phyloP scores from a whole-genome alignment of 805 yeast genomes.

The Spathaspora passalidarum region DNA sequence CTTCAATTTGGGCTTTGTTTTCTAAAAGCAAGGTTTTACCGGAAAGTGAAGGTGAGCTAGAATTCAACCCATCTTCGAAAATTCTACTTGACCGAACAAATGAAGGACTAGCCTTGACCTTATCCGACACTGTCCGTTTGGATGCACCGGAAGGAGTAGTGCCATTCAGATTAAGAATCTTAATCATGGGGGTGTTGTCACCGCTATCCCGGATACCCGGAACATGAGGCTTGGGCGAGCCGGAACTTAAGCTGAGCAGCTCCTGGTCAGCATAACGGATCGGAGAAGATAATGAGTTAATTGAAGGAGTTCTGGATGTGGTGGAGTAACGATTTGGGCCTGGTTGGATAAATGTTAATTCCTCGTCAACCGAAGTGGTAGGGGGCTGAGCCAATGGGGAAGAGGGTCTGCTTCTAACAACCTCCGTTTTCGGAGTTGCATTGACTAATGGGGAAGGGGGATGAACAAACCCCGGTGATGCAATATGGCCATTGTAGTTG shows the following conservation, averaged over 20 bases:
- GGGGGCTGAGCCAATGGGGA: slow-evolving; percentile 11
- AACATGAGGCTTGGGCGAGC: not conserved
- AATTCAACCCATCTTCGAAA: slow-evolving; percentile 13
- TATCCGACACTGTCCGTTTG: slow-evolving; percentile 25
- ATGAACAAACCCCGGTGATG: slow-evolving; percentile 1
- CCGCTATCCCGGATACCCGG: not conserved
- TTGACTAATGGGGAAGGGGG: not conserved
- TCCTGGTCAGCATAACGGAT: not conserved
- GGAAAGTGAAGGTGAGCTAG: slow-evolving; percentile 5
- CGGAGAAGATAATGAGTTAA: slow-evolving; percentile 3
- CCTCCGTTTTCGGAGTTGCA: not conserved
- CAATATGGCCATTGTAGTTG: slow-evolving; percentile 4
- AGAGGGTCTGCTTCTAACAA: not conserved
- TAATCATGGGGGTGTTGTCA: not conserved
- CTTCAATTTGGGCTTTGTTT: slow-evolving; percentile 19
- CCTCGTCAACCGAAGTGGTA: slow-evolving; percentile 5
- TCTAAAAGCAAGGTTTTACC: slow-evolving; percentile 15
- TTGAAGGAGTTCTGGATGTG: slow-evolving; percentile 7
- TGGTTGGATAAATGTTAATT: not conserved
- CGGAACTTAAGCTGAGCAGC: not conserved
- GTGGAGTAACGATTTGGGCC: not conserved
- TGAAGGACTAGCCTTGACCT: slow-evolving; percentile 31
- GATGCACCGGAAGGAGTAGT: not conserved
- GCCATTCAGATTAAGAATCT: not conserved
- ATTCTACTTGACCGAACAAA: slow-evolving; percentile 31